Percentiles rank a stretch among this genome's conserved stretches.
phyloP scores from a whole-genome alignment of 129 eudicot species.

The Glebionis coronaria region DNA sequence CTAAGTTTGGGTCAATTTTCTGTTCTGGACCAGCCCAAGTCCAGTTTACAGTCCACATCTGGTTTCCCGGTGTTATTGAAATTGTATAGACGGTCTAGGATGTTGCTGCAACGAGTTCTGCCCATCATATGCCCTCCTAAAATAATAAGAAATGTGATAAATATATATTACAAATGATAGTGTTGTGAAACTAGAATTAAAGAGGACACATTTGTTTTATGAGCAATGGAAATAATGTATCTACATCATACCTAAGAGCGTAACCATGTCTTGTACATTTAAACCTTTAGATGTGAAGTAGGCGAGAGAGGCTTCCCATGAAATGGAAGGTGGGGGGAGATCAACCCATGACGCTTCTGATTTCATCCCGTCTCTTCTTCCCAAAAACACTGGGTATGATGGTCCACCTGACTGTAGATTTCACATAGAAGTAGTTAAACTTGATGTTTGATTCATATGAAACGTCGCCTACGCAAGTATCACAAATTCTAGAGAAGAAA shows the following conservation, averaged over 20 bases:
- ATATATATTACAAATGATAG: slow-evolving; percentile 4
- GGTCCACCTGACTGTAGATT: slow-evolving; percentile 77
- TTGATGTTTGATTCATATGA: background rate
- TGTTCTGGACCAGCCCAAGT: too few relatives aligned
- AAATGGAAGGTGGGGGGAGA: slow-evolving; percentile 67
- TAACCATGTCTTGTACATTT: slow-evolving; percentile 57
- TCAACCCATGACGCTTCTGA: slow-evolving; percentile 75
- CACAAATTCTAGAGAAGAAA: too few relatives aligned
- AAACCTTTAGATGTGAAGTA: slow-evolving; percentile 69
- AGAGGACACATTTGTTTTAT: background rate
- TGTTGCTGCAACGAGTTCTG: slow-evolving; percentile 58
- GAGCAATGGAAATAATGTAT: background rate
- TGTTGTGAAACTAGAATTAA: background rate
- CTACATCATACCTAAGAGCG: slow-evolving; percentile 61
- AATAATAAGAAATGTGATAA: background rate
- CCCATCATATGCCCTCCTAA: slow-evolving; percentile 88
- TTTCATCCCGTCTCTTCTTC: slow-evolving; percentile 68
- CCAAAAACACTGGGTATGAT: slow-evolving; percentile 76
- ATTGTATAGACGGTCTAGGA: slow-evolving; percentile 70
- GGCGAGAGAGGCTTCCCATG: slow-evolving; percentile 48
- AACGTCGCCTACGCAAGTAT: background rate
- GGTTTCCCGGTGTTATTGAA: slow-evolving; percentile 63
- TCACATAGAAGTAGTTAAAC: background rate
- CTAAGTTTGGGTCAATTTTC: too few relatives aligned
- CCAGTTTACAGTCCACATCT: too few relatives aligned